A percentile compares a stretch with the other conserved stretches of the same genome.
These are phyloP conservation scores for Rhynchosporium secalis DNA, from an alignment of 2,329 filamentous ascomycete species.

Conservation along the genomic window DNA sequence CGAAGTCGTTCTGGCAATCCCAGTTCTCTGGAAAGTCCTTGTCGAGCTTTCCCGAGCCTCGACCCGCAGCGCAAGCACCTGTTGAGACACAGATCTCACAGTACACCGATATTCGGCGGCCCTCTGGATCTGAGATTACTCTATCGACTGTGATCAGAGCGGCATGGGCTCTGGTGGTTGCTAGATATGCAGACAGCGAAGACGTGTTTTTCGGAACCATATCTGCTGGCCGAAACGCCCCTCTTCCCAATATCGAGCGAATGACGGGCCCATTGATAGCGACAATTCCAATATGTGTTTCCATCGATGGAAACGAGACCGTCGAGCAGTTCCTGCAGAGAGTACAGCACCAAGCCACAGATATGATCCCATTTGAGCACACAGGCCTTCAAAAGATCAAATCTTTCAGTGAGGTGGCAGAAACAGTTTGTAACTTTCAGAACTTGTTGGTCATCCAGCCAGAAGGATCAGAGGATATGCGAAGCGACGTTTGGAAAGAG, in stretches of 20 bases:
- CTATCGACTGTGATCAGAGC: constrained; percentile 29
- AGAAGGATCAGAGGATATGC: constrained; percentile 5
- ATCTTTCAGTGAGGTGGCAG: constrained; percentile 15
- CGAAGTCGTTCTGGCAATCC: constrained; percentile 7
- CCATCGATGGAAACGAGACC: constrained; percentile 35
- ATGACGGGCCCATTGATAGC: constrained; percentile 47
- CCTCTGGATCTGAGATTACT: constrained; percentile 19
- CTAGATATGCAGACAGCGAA: constrained; percentile 42
- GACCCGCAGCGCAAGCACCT: neutral
- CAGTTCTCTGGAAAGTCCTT: constrained; percentile 6
- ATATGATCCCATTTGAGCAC: constrained; percentile 54
- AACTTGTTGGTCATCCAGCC: constrained; percentile 28
- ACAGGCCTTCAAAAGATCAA: constrained; percentile 34
- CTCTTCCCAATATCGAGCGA: constrained; percentile 43
- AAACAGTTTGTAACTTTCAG: constrained; percentile 21
- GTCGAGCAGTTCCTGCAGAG: constrained; percentile 46
- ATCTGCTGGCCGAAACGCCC: constrained; percentile 43
- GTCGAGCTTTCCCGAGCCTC: constrained; percentile 8
- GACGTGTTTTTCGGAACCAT: constrained; percentile 47
- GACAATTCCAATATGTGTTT: constrained; percentile 44
- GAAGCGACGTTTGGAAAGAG: constrained; percentile 5
- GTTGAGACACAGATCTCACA: constrained; percentile 1
- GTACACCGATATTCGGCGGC: neutral
- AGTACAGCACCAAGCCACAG: constrained; percentile 47
- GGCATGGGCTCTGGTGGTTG: constrained; percentile 45